Evolutionary conservation across 2,329 filamentous ascomycete genomes (phyloP).

Genomic region (Ceratocystis variospora): DNA sequence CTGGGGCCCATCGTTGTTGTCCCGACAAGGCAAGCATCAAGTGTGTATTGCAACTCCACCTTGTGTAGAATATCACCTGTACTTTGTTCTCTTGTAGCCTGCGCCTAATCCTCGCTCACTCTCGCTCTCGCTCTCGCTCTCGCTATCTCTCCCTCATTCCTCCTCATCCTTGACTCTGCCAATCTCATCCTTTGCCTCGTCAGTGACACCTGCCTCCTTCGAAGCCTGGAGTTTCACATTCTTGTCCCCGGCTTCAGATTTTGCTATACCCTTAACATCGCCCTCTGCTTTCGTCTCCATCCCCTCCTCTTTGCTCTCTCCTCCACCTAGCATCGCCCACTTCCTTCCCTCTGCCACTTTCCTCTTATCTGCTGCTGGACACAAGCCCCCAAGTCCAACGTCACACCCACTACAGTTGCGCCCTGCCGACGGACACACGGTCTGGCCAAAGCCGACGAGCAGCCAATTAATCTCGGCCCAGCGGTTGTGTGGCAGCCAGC

Average conservation of each 20-base stretch:
- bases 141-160: background rate
- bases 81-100: too few relatives aligned
- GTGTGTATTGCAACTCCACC: background rate
- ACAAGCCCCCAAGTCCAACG: conserved; percentile 61
- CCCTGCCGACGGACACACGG: conserved; percentile 59
- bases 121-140: too few relatives aligned
- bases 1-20: background rate
- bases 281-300: conserved; percentile 23
- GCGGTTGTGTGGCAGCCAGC: conserved; percentile 68
- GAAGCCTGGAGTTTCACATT: conserved; percentile 29
- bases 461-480: conserved; percentile 91
- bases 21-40: background rate
- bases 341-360: conserved; percentile 46
- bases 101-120: too few relatives aligned
- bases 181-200: conserved; percentile 8
- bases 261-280: conserved; percentile 22
- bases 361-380: conserved; percentile 53
- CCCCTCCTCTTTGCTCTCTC: conserved; percentile 23
- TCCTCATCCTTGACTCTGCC: conserved; percentile 13
- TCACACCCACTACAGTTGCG: conserved; percentile 76
- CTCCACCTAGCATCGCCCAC: conserved; percentile 29
- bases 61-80: too few relatives aligned
- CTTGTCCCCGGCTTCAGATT: conserved; percentile 23
- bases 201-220: conserved; percentile 27
- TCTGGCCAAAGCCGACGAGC: conserved; percentile 79